phyloP scores from a whole-genome alignment of 192 early-diverging fungal genomes.

The Dissophora globulifera region DNA sequence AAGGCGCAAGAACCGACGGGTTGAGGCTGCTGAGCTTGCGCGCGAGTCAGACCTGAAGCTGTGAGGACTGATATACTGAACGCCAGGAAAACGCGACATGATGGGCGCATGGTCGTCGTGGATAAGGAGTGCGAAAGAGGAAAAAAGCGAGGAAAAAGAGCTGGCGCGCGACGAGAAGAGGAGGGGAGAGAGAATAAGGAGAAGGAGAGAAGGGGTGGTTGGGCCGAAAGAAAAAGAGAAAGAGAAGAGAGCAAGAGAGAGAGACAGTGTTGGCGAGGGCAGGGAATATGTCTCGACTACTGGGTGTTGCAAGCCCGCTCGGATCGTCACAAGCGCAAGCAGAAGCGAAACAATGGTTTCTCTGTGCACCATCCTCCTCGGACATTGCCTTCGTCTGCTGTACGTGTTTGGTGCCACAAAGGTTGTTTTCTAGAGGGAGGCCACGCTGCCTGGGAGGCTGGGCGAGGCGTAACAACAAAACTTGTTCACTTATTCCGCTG shows the following conservation, averaged over 20 bases:
- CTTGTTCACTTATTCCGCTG: too few species aligned
- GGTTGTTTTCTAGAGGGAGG: too few species aligned
- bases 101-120: background rate
- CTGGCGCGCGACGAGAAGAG: background rate
- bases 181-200: background rate
- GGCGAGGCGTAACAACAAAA: too few species aligned
- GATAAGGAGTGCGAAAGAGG: background rate
- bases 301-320: background rate
- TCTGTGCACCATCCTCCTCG: too few species aligned
- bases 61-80: background rate
- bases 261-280: slow-evolving; percentile 2
- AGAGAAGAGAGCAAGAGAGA: background rate
- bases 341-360: too few species aligned
- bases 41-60: background rate
- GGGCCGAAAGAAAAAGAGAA: background rate
- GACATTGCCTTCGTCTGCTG: too few species aligned
- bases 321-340: background rate
- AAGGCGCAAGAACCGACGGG: slow-evolving; percentile 18
- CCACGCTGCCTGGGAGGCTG: too few species aligned
- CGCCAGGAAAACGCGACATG: background rate
- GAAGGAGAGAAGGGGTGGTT: background rate
- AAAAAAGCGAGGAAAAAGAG: background rate
- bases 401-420: too few species aligned
- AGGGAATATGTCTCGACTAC: too few species aligned
- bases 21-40: slow-evolving; percentile 1